Evolutionary conservation across 805 yeast species (phyloP).

Genomic region (Kodamaea neixiangensis): DNA sequence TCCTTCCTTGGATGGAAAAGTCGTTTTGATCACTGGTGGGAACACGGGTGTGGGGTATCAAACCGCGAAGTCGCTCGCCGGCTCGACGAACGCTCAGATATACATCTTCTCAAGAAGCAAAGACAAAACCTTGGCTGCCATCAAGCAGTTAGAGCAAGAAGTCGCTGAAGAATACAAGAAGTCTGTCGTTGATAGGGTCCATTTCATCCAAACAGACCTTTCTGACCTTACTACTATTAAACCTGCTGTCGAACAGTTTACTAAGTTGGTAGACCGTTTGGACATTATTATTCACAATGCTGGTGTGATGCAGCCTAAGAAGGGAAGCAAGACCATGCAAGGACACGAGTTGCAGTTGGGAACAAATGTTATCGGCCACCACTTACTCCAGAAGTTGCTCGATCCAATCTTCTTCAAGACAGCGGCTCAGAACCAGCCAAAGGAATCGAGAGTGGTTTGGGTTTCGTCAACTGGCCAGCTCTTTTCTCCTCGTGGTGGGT

Average conservation of each 20-base stretch:
- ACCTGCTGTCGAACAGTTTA: constrained; percentile 28
- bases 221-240: constrained; percentile 13
- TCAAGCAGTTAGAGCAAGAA: constrained; percentile 25
- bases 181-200: background rate
- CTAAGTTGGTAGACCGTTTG: constrained; percentile 13
- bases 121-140: constrained; percentile 30
- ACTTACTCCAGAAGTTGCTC: constrained; percentile 40
- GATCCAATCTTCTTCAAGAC: constrained; percentile 38
- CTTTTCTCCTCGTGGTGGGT: constrained; percentile 29
- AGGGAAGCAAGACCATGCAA: constrained; percentile 36
- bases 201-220: constrained; percentile 12
- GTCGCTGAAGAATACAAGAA: constrained; percentile 21
- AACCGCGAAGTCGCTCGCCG: constrained; percentile 28
- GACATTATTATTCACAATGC: constrained; percentile 27
- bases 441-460: constrained; percentile 45
- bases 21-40: constrained; percentile 41
- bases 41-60: constrained; percentile 38
- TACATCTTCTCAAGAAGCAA: constrained; percentile 38
- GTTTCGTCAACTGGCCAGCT: constrained; percentile 42
- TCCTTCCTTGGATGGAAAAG: constrained; percentile 40
- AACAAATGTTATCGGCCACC: constrained; percentile 48
- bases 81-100: constrained; percentile 31
- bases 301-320: constrained; percentile 40
- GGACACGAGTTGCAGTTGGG: constrained; percentile 51
- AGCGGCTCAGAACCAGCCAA: constrained; percentile 22